A percentile compares a stretch with the other conserved stretches of the same genome.
These are phyloP conservation scores for Leccinum fibrillosum DNA, from an alignment of 768 basidiomycete species.

Conservation along the genomic window DNA sequence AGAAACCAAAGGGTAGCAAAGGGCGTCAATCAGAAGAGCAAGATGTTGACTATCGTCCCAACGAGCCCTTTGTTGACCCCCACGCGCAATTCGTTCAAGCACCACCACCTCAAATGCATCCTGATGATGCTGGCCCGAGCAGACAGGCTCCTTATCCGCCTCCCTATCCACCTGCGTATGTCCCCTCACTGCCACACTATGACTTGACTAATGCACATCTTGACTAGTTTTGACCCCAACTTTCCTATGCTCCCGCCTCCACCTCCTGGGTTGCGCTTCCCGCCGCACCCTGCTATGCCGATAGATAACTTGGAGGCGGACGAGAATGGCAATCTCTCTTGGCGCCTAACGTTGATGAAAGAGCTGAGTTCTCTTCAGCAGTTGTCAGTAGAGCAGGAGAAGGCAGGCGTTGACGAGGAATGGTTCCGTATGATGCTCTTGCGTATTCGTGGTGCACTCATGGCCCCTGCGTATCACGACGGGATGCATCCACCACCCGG, in stretches of 20 bases:
- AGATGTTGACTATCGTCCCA: constrained; percentile 63
- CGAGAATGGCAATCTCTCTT: constrained; percentile 76
- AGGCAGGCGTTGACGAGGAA: constrained; percentile 73
- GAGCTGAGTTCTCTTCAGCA: constrained; percentile 74
- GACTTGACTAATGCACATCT: constrained; percentile 8
- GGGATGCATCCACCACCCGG: constrained; percentile 37
- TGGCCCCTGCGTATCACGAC: constrained; percentile 44
- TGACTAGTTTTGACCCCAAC: constrained; percentile 65
- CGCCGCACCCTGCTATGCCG: constrained; percentile 52
- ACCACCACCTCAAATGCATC: constrained; percentile 49
- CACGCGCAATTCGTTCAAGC: constrained; percentile 51
- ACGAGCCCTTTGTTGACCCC: constrained; percentile 55
- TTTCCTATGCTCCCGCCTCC: constrained; percentile 61
- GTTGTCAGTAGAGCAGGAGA: constrained; percentile 79
- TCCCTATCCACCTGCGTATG: constrained; percentile 55
- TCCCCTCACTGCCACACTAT: not conserved
- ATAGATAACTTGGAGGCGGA: constrained; percentile 74
- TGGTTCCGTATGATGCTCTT: constrained; percentile 87
- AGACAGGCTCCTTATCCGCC: constrained; percentile 59
- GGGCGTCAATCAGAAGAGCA: constrained; percentile 51
- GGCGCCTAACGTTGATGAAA: constrained; percentile 78
- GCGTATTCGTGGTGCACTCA: constrained; percentile 69
- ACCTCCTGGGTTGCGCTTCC: constrained; percentile 57
- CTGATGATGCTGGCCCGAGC: constrained; percentile 60
- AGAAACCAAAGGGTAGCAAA: constrained; percentile 65